Evolutionary conservation across 2,329 filamentous ascomycete species (phyloP), one percentile per base, ranked within the genome.

Genomic region (Penicillium sp.): DNA sequence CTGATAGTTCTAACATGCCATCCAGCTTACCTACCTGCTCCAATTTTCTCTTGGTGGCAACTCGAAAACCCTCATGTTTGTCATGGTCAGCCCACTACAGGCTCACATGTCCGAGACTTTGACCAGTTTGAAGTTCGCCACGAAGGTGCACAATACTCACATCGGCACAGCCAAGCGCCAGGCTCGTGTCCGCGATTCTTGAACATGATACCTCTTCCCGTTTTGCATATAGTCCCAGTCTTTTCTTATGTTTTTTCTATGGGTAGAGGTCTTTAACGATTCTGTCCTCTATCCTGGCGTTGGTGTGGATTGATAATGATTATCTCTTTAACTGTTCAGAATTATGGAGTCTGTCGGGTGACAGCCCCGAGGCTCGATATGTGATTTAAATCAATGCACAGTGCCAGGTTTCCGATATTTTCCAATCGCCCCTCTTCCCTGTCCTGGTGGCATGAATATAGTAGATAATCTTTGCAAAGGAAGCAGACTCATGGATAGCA

Each of bases 11-110:
- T 67, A 64, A 64, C 54, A 23, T 19, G 28, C 2, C 29, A 10
- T 48, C 21, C 52, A 89, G 83, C 82, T 99, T 61, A 99, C 94
- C 8, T 96, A 97, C 69, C 82, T 99, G 43, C 83, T 99, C 33
- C 91, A 97, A 83, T 95, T 94, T 70, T 96, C 91, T 3, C 80
- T 99, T 7, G 93, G 94, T 3, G 94, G 94, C 14, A 97, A 96
- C 73, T 94, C 89, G 64, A 96, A 97, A 77, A 99, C 94, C 0
- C 87, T 99, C 66, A 99, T 99, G 94, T 96, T 99, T 73, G 91
- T 97, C 71, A 97, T 97, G 92, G 90, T 96, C 52, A 94, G 89
- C 64, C 94, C 94, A 29, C 79, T 97, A 55, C 90, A 95, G 77
- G 89, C 87, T 5, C 94, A 97, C 77, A 79, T 97, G 61, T 89